These are phyloP conservation scores for Hypomyces rosellus DNA, from an alignment of 2,329 filamentous ascomycete genomes.

Conservation along the genomic window DNA sequence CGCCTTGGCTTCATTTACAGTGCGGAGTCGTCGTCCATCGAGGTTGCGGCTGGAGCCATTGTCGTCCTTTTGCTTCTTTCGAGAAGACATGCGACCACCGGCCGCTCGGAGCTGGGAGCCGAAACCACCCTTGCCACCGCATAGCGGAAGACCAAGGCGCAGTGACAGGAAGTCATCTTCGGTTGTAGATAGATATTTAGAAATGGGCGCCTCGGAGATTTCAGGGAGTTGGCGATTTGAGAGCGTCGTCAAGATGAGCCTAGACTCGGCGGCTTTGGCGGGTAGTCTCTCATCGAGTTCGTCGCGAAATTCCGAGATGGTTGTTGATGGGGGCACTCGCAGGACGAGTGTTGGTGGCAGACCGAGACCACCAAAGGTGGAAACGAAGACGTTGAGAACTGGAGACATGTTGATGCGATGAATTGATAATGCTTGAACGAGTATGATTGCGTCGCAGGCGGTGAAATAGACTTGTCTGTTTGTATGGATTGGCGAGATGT, in stretches of 20 bases:
- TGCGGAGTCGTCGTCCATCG: conserved; percentile 82
- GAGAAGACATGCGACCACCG: conserved; percentile 95
- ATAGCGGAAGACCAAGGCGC: conserved; percentile 70
- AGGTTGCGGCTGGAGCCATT: conserved; percentile 90
- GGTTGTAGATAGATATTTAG: conserved; percentile 50
- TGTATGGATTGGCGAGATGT: neutral
- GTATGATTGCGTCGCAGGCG: too few species aligned
- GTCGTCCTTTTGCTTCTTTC: conserved; percentile 79
- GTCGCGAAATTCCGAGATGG: conserved; percentile 60
- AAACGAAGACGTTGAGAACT: conserved; percentile 72
- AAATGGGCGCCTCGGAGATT: conserved; percentile 49
- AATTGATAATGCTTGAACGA: neutral
- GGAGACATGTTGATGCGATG: conserved; percentile 6
- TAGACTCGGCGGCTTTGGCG: conserved; percentile 47
- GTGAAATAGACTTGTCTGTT: neutral
- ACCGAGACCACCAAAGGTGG: conserved; percentile 75
- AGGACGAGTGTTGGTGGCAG: conserved; percentile 78
- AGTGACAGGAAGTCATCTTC: conserved; percentile 71
- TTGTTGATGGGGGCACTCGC: conserved; percentile 59
- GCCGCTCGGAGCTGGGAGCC: conserved; percentile 94
- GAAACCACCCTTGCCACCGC: conserved; percentile 95
- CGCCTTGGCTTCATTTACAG: conserved; percentile 90
- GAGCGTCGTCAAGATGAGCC: conserved; percentile 74
- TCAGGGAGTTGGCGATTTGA: conserved; percentile 64
- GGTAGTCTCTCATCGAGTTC: conserved; percentile 57